Evolutionary conservation across 73 alveolate genomes (phyloP).

Genomic region (Paramecium octaurelia): DNA sequence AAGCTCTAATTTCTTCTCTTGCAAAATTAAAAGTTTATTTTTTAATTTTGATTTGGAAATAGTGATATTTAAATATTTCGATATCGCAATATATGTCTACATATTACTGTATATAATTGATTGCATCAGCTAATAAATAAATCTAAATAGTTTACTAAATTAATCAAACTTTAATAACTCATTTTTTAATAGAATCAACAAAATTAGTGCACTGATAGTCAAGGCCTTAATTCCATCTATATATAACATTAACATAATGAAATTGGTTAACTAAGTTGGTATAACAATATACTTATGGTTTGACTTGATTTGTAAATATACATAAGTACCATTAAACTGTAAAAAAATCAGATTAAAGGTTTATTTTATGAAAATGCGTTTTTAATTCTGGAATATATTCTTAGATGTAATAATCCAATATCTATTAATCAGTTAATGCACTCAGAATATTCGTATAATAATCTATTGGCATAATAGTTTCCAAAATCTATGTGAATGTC

Average conservation of each 20-base stretch:
- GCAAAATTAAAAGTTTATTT: conserved; percentile 17
- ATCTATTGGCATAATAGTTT: conserved; percentile 41
- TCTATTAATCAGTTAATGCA: conserved; percentile 1
- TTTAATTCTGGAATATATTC: conserved; percentile 8
- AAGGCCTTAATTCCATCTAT: conserved; percentile 14
- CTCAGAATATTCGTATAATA: conserved; percentile 28
- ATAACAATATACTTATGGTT: conserved; percentile 11
- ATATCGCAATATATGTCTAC: not conserved
- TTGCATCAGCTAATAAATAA: not conserved
- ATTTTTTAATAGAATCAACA: not conserved
- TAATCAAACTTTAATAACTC: not conserved
- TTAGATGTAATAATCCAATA: conserved; percentile 11
- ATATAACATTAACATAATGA: not conserved
- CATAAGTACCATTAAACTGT: conserved; percentile 39
- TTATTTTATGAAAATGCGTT: not conserved
- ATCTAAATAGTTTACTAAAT: not conserved
- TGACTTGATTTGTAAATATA: conserved; percentile 34
- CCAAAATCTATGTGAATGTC: not conserved
- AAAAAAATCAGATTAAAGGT: conserved; percentile 3
- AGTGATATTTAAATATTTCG: not conserved
- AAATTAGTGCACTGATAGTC: conserved; percentile 24
- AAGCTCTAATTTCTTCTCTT: not conserved
- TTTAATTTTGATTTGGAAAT: not conserved
- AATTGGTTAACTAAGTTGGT: not conserved
- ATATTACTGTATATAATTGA: not conserved